These are phyloP conservation scores for Rhizopogon sp. DNA, from an alignment of 768 basidiomycete species.

Conservation along the genomic window DNA sequence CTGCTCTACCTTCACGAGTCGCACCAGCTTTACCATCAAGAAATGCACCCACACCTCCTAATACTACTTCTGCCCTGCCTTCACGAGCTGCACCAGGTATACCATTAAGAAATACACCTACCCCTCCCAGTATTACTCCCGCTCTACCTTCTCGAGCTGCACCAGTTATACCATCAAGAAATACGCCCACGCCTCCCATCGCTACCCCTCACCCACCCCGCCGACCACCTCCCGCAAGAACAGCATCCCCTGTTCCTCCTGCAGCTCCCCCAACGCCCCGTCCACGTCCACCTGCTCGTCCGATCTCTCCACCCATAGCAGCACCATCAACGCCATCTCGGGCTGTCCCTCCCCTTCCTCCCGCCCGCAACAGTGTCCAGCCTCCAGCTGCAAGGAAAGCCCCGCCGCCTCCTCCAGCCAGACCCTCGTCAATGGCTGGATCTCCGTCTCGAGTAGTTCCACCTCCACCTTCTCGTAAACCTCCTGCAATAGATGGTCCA, in stretches of 20 bases:
- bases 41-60: slow-evolving; percentile 36
- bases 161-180: slow-evolving; percentile 34
- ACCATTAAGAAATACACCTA: slow-evolving; percentile 37
- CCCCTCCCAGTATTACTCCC: slow-evolving; percentile 39
- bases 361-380: slow-evolving; percentile 30
- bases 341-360: slow-evolving; percentile 17
- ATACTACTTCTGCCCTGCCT: slow-evolving; percentile 29
- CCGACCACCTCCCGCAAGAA: slow-evolving; percentile 8
- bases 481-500: slow-evolving; percentile 19
- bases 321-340: slow-evolving; percentile 12
- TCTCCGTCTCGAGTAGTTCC: slow-evolving; percentile 29
- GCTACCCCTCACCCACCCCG: slow-evolving; percentile 40
- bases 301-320: slow-evolving; percentile 15
- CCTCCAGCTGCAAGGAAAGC: slow-evolving; percentile 33
- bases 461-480: slow-evolving; percentile 37
- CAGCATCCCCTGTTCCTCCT: slow-evolving; percentile 22
- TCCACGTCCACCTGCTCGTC: slow-evolving; percentile 27
- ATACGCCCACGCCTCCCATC: slow-evolving; percentile 37
- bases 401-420: slow-evolving; percentile 42
- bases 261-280: slow-evolving; percentile 14
- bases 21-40: slow-evolving; percentile 35
- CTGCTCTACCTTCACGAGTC: slow-evolving; percentile 31
- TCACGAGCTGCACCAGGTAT: slow-evolving; percentile 29
- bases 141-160: slow-evolving; percentile 31
- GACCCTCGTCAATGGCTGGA: slow-evolving; percentile 30